Evolutionary conservation across 2,329 filamentous ascomycete genomes (phyloP), one percentile per base, ranked within the genome.

Genomic region (Tolypocladium endophyticum): DNA sequence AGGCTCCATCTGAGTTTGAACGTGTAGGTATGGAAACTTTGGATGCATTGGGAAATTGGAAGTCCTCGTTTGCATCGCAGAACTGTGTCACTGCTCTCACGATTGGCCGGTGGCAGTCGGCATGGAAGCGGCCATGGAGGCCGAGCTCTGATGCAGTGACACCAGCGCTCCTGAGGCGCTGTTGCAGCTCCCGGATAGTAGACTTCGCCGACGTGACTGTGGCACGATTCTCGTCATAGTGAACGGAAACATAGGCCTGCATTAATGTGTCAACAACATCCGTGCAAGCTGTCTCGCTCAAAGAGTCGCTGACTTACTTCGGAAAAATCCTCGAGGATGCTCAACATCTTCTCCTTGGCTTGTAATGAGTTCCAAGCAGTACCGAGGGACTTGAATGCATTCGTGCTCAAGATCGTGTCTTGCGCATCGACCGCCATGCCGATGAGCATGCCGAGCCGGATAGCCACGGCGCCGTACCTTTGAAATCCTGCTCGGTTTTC

Each of bases 381-480:
- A 3, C 25, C 45, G 45, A 50, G 20, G 2, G 45, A 50, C 3
- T 20, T 50, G 25, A 28, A 50, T 2, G 25, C 45, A 3, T 30
- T 50, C 6, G 25, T 14, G 16, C 5, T 28, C 9, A 16, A 9
- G 25, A 8, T 30, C 23, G 41, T 62, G n/a, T 76, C 71, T 16
- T 71, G 60, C 6, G 67, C 67, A 62, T 76, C 76, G 0, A 76
- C 71, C 3, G 76, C 36, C 1, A 67, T 69, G 0, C 73, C 76
- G 30, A 75, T 68, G 2, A 75, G 63, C 67, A 75, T 68, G 0
- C 67, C 75, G 2, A 80, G 60, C 0, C 75, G 69, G 2, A 79
- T 55, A 0, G 76, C 76, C 0, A 65, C 68, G 3, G 73, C 69
- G 0, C 72, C 75, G 61, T 76, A 69, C 9, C 64, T 59, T 35